Percentiles rank a stretch among this genome's conserved stretches.
These are phyloP conservation scores for Microcos paniculata DNA, from an alignment of 345 rosid species.

Conservation along the genomic window DNA sequence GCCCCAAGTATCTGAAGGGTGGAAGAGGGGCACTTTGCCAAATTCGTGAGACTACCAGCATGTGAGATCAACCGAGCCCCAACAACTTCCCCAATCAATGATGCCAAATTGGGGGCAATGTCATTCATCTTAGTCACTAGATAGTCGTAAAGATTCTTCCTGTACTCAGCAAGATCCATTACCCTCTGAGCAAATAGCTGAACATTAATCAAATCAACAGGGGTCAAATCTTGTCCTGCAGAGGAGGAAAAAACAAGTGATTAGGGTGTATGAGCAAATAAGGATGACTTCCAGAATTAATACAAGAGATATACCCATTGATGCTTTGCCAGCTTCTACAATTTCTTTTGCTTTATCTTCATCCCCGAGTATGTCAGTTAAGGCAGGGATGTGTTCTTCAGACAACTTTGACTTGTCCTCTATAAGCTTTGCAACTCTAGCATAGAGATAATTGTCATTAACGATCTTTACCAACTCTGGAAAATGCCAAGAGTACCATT, in stretches of 20 bases:
- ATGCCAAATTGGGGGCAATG: constrained; percentile 92
- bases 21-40: constrained; percentile 97
- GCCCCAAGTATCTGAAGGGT: constrained; percentile 98
- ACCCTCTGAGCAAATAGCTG: constrained; percentile 82
- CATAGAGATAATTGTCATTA: constrained; percentile 82
- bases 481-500: constrained; percentile 99
- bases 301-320: constrained; percentile 66
- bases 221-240: constrained; percentile 86
- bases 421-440: constrained; percentile 55
- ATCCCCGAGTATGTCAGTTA: constrained; percentile 61
- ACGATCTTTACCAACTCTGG: constrained; percentile 93
- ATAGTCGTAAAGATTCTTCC: constrained; percentile 86
- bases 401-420: constrained; percentile 65
- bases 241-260: background rate
- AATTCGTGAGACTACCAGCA: constrained; percentile 96
- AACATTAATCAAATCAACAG: constrained; percentile 82
- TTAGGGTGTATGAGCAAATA: background rate
- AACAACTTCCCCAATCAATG: constrained; percentile 90
- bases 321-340: constrained; percentile 93
- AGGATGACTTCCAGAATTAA: background rate
- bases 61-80: constrained; percentile 95
- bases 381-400: constrained; percentile 53
- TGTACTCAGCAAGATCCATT: constrained; percentile 78
- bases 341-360: constrained; percentile 92
- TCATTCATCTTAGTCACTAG: constrained; percentile 85